Conservation (phyloP, 352 stramenopile species). For the Globisporangium carolinianum region DNA sequence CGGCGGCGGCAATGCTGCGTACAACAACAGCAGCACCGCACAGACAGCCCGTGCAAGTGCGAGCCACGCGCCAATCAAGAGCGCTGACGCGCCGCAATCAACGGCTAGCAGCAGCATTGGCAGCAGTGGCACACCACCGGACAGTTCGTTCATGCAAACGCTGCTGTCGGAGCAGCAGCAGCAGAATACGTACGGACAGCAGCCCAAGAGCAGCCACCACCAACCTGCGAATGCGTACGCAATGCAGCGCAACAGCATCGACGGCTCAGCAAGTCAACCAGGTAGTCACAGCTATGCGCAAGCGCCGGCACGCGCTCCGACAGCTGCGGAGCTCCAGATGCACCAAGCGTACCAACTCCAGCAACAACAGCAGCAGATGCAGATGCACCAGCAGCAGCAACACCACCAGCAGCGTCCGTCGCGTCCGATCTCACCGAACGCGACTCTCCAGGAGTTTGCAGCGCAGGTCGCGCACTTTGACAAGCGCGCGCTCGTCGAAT, state of each 20-base stretch:
- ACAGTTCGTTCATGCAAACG: conserved; percentile 35
- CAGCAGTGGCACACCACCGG: too few species aligned
- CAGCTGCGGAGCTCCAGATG: conserved; percentile 8
- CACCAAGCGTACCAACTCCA: conserved; percentile 18
- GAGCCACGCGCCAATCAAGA: background rate
- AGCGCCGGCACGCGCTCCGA: conserved; percentile 5
- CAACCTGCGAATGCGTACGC: conserved; percentile 3
- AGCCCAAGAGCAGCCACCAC: conserved; percentile 1
- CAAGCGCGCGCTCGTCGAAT: conserved; percentile 54
- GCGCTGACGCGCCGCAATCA: conserved; percentile 4
- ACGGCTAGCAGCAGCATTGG: too few species aligned
- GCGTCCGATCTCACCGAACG: conserved; percentile 8
- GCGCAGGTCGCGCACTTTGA: conserved; percentile 65
- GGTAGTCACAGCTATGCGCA: conserved; percentile 8
- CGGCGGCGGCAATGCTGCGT: background rate
- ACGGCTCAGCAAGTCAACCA: background rate
- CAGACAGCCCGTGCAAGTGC: too few species aligned
- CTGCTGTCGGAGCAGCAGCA: conserved; percentile 25
- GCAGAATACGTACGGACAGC: conserved; percentile 2
- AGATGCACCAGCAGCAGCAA: conserved; percentile 20
- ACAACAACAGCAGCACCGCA: conserved; percentile 1
- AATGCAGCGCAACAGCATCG: conserved; percentile 9
- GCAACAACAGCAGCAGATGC: conserved; percentile 21
- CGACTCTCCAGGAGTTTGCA: conserved; percentile 54
- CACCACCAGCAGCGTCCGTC: conserved; percentile 22